phyloP scores from a whole-genome alignment of 1,284 basidiomycete species.

The Ceratobasidium sp. region DNA sequence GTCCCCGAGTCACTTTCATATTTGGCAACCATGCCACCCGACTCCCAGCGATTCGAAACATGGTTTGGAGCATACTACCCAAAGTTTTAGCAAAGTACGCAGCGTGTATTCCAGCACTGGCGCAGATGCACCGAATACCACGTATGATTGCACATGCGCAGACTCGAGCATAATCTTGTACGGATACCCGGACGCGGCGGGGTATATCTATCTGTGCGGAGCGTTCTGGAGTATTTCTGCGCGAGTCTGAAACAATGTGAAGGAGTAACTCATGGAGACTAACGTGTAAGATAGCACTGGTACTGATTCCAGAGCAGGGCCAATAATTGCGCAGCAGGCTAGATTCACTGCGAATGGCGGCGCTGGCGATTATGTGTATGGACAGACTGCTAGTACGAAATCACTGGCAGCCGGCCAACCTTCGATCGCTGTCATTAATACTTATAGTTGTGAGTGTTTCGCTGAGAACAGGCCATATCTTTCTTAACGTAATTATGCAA shows the following conservation, averaged over 20 bases:
- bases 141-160: constrained; percentile 25
- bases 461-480: constrained; percentile 17
- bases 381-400: constrained; percentile 1
- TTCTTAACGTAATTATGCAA: constrained; percentile 15
- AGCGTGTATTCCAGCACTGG: background rate
- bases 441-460: constrained; percentile 29
- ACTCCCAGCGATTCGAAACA: constrained; percentile 9
- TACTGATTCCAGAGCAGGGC: constrained; percentile 37
- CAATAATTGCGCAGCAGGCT: constrained; percentile 18
- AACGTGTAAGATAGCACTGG: background rate
- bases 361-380: constrained; percentile 36
- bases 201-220: constrained; percentile 36
- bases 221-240: constrained; percentile 33
- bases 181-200: constrained; percentile 18
- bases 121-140: background rate
- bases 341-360: constrained; percentile 31
- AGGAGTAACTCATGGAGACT: background rate
- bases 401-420: constrained; percentile 15
- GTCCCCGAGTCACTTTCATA: background rate
- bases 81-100: background rate
- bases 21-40: background rate
- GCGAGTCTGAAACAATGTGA: background rate
- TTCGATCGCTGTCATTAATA: background rate
- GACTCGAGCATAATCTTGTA: background rate
- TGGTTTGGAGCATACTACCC: constrained; percentile 29